Conservation (phyloP, 1,139 yeast species). For the Lodderomyces parapsilosis region DNA sequence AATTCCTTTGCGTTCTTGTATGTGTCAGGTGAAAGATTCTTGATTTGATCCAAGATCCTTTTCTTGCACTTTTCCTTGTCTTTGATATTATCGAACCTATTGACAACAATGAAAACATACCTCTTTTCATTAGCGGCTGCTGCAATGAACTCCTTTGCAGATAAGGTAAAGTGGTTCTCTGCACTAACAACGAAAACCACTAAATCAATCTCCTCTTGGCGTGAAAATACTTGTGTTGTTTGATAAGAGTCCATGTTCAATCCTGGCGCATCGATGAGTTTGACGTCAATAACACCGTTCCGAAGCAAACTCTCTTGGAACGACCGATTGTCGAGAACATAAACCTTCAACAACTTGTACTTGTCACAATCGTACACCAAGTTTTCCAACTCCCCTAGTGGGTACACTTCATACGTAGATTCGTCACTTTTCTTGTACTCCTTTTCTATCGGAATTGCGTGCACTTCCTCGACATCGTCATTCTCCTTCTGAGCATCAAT, state of each 20-base stretch:
- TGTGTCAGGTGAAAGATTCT: conserved; percentile 84
- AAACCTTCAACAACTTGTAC: conserved; percentile 74
- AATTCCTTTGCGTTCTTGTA: conserved; percentile 83
- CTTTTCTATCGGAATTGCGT: conserved; percentile 66
- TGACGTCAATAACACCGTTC: conserved; percentile 91
- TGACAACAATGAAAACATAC: conserved; percentile 89
- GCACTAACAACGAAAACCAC: conserved; percentile 96
- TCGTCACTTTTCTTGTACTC: conserved; percentile 62
- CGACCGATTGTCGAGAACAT: conserved; percentile 74
- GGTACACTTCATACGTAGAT: conserved; percentile 59
- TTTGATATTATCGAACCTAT: conserved; percentile 80
- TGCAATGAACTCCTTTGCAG: conserved; percentile 91
- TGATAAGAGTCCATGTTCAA: conserved; percentile 89
- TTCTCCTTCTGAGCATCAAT: conserved; percentile 76
- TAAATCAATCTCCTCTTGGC: conserved; percentile 96
- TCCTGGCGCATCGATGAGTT: conserved; percentile 96
- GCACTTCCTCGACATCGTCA: conserved; percentile 80
- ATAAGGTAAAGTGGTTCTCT: conserved; percentile 90
- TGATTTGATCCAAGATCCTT: conserved; percentile 83
- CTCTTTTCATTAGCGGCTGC: conserved; percentile 92
- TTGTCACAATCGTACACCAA: conserved; percentile 75
- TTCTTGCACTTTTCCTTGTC: conserved; percentile 77
- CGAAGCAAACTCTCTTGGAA: conserved; percentile 69
- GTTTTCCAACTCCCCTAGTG: conserved; percentile 57
- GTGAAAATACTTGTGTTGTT: conserved; percentile 91